Percentiles rank a stretch among this genome's conserved stretches.
Conservation (phyloP, 768 basidiomycete species). For the Boletus speciosus region DNA sequence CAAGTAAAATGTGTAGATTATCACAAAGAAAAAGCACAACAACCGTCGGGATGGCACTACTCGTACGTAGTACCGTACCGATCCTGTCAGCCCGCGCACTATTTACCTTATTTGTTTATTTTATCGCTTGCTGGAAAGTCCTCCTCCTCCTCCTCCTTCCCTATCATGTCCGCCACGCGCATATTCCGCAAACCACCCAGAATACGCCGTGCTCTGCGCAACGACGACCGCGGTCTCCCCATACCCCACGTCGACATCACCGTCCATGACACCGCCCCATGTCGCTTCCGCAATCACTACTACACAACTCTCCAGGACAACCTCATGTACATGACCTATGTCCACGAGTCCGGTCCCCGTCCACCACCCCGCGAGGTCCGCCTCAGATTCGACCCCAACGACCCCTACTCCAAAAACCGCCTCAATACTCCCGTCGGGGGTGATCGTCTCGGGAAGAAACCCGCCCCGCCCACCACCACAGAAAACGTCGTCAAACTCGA, state of each 20-base stretch:
- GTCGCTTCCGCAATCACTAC: constrained; percentile 83
- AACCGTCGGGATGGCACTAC: not conserved
- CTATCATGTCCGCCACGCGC: constrained; percentile 25
- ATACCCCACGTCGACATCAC: constrained; percentile 64
- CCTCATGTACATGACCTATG: constrained; percentile 93
- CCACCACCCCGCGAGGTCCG: constrained; percentile 56
- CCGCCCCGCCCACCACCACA: constrained; percentile 60
- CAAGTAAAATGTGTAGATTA: constrained; percentile 3
- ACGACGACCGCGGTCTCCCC: constrained; percentile 61
- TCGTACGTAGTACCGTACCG: too few relatives aligned
- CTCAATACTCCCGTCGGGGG: constrained; percentile 75
- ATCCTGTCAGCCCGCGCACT: constrained; percentile 1
- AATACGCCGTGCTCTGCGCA: constrained; percentile 42
- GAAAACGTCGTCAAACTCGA: constrained; percentile 76
- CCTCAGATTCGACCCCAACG: constrained; percentile 66
- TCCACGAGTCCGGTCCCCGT: constrained; percentile 60
- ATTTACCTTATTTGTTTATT: not conserved
- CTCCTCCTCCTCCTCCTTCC: too few relatives aligned
- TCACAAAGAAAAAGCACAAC: not conserved
- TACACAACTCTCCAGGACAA: constrained; percentile 76
- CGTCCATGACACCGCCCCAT: constrained; percentile 66
- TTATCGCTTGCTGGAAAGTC: not conserved
- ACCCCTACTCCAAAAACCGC: constrained; percentile 82
- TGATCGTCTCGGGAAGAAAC: constrained; percentile 60
- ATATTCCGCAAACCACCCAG: constrained; percentile 55